Conservation (phyloP, 2,329 filamentous ascomycete species). For the Colletotrichum scovillei region DNA sequence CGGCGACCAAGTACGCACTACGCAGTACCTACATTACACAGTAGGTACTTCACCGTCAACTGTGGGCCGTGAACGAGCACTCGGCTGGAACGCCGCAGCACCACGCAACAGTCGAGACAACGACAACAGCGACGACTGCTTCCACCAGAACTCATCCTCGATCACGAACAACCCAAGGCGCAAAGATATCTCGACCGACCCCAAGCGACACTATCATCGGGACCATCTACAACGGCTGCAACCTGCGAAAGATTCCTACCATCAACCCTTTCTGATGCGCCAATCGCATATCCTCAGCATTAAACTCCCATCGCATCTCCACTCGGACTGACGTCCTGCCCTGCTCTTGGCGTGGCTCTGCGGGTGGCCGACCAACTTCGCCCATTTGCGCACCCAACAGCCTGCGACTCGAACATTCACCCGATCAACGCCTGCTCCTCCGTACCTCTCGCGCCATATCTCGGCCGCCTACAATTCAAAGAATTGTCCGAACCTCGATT, state of each 20-base stretch:
- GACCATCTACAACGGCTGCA: neutral
- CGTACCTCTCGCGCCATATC: neutral
- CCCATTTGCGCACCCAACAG: slow-evolving; percentile 7
- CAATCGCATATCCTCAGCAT: slow-evolving; percentile 19
- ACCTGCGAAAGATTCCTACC: neutral
- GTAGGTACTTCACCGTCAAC: neutral
- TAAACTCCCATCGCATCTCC: slow-evolving; percentile 28
- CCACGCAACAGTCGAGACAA: slow-evolving; percentile 4
- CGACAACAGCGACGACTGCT: neutral
- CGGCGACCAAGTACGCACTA: neutral
- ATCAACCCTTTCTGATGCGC: slow-evolving; percentile 1
- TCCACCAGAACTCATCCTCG: neutral
- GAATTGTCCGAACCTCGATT: neutral
- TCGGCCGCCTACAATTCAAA: neutral
- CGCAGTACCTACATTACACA: neutral
- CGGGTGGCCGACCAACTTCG: slow-evolving; percentile 19
- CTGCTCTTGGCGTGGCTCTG: slow-evolving; percentile 31
- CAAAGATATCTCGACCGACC: neutral
- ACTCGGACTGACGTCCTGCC: slow-evolving; percentile 22
- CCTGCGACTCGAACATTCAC: slow-evolving; percentile 1
- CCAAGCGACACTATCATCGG: neutral
- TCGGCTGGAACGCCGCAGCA: neutral
- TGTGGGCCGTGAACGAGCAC: neutral
- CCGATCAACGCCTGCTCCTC: neutral
- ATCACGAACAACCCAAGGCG: neutral